phyloP scores from a whole-genome alignment of 2,329 filamentous ascomycete genomes.

The Verticillium isaacii region DNA sequence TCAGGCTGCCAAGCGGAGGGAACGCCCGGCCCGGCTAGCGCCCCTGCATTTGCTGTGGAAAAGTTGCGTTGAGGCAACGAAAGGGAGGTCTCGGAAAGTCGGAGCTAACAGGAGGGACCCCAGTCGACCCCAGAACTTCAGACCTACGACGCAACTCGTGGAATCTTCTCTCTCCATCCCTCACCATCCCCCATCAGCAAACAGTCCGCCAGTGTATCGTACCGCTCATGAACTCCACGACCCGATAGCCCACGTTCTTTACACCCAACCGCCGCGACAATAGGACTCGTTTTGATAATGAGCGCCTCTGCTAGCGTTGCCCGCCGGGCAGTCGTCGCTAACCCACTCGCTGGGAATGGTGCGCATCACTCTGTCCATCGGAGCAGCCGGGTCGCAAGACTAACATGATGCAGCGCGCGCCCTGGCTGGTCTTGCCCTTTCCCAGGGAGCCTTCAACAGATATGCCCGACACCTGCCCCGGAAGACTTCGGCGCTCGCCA shows the following conservation, averaged over 20 bases:
- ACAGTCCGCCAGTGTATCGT: background rate
- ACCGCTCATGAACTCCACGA: background rate
- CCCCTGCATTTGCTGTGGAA: background rate
- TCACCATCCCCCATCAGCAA: background rate
- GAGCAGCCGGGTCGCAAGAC: background rate
- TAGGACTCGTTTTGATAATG: constrained; percentile 29
- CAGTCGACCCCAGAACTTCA: background rate
- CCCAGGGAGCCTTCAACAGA: constrained; percentile 40
- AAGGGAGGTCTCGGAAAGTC: background rate
- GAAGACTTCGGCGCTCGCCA: constrained; percentile 46
- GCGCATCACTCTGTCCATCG: constrained; percentile 17
- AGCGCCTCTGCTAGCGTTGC: constrained; percentile 53
- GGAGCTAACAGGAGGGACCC: background rate
- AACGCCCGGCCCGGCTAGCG: background rate
- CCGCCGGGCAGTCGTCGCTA: constrained; percentile 48
- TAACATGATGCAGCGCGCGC: constrained; percentile 31
- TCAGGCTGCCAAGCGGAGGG: background rate
- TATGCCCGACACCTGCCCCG: constrained; percentile 39
- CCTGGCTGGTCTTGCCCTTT: constrained; percentile 40
- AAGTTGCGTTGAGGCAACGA: background rate
- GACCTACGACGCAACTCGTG: background rate
- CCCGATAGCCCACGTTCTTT: background rate
- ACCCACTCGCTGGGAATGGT: constrained; percentile 47
- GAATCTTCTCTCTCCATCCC: background rate
- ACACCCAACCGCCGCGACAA: background rate